Percentiles rank a stretch among this genome's conserved stretches.
phyloP scores from a whole-genome alignment of 768 basidiomycete genomes.

The Tricholomella constricta region DNA sequence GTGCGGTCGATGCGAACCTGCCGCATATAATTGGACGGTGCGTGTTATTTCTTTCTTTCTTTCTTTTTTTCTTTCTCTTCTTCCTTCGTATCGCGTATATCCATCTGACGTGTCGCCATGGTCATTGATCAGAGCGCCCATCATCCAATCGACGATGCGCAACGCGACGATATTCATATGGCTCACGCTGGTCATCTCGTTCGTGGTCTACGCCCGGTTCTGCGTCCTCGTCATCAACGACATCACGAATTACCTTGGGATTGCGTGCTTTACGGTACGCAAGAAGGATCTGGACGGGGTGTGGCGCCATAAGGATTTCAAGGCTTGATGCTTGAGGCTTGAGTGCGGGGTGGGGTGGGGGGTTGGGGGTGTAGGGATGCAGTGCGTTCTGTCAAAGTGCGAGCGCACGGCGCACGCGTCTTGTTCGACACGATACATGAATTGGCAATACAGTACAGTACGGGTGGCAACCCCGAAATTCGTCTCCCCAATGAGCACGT shows the following conservation, averaged over 20 bases:
- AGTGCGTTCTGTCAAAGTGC: too few species aligned
- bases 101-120: neutral
- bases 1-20: constrained; percentile 82
- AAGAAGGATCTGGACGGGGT: constrained; percentile 75
- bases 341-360: too few species aligned
- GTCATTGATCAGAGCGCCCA: constrained; percentile 47
- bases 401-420: too few species aligned
- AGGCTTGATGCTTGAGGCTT: constrained; percentile 13
- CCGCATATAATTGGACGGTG: constrained; percentile 68
- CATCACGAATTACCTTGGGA: constrained; percentile 90
- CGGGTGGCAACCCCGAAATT: too few species aligned
- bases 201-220: constrained; percentile 75
- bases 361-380: too few species aligned
- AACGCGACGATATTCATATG: constrained; percentile 69
- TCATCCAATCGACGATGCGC: constrained; percentile 70
- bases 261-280: constrained; percentile 91
- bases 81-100: neutral
- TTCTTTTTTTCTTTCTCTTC: constrained; percentile 2
- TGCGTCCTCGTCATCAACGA: constrained; percentile 81
- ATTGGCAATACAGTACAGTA: too few species aligned
- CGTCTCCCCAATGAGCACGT: too few species aligned
- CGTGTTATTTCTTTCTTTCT: constrained; percentile 30
- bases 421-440: too few species aligned
- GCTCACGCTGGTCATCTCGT: constrained; percentile 45
- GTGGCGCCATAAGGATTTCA: constrained; percentile 44